Percentiles rank a stretch among this genome's conserved stretches.
Conservation (phyloP, 75 land plant species). For the Chamaecyparis obtusa region DNA sequence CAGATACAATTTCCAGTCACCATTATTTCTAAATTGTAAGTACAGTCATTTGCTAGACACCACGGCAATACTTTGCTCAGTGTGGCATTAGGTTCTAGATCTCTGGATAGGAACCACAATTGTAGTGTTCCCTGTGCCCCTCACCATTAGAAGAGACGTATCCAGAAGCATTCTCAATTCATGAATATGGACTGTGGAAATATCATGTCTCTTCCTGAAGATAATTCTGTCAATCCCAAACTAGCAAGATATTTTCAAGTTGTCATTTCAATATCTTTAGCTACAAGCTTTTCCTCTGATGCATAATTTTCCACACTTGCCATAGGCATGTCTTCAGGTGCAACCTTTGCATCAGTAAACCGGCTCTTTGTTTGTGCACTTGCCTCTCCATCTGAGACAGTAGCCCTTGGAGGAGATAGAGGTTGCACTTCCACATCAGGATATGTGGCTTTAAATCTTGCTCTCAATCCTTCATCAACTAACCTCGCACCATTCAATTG, state of each 20-base stretch:
- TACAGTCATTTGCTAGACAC: neutral
- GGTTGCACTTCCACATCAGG: conserved; percentile 93
- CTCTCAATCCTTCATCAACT: conserved; percentile 90
- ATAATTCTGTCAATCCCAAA: neutral
- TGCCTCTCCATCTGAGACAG: conserved; percentile 54
- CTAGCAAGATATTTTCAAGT: neutral
- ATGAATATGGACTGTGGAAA: too few species aligned
- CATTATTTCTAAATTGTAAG: neutral
- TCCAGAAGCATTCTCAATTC: too few species aligned
- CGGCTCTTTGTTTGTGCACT: conserved; percentile 39
- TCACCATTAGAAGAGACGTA: too few species aligned
- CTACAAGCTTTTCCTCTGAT: conserved; percentile 27
- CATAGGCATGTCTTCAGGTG: conserved; percentile 17
- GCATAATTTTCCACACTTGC: conserved; percentile 20
- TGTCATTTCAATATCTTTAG: conserved; percentile 20
- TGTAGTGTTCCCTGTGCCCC: neutral
- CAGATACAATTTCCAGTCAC: neutral
- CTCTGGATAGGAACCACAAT: neutral
- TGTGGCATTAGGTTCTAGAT: neutral
- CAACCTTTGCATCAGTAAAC: conserved; percentile 26
- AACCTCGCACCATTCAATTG: conserved; percentile 86
- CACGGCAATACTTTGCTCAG: neutral
- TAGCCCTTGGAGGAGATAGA: conserved; percentile 68
- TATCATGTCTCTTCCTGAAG: too few species aligned
- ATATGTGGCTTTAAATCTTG: conserved; percentile 93